These are phyloP conservation scores for Spathaspora sp. DNA, from an alignment of 1,139 yeast species.

Conservation along the genomic window DNA sequence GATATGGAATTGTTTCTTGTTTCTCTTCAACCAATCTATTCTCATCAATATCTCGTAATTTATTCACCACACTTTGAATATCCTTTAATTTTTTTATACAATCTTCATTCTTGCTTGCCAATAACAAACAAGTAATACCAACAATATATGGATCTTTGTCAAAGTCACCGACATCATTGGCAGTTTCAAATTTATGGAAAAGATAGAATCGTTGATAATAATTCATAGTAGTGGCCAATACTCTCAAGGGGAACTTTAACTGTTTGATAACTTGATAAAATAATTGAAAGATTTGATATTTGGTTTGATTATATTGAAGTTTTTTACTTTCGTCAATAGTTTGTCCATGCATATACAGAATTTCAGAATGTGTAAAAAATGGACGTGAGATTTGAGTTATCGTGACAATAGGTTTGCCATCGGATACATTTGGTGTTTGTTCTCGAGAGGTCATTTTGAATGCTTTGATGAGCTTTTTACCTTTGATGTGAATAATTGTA, in stretches of 20 bases:
- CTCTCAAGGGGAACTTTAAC: slow-evolving; percentile 65
- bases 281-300: slow-evolving; percentile 54
- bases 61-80: slow-evolving; percentile 46
- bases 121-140: slow-evolving; percentile 71
- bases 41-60: slow-evolving; percentile 33
- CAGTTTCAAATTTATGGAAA: slow-evolving; percentile 55
- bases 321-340: slow-evolving; percentile 53
- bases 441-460: slow-evolving; percentile 8
- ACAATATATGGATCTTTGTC: slow-evolving; percentile 47
- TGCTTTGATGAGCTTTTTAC: not conserved
- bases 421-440: slow-evolving; percentile 8
- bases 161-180: slow-evolving; percentile 19
- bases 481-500: not conserved
- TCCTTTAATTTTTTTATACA: slow-evolving; percentile 80
- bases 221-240: slow-evolving; percentile 66
- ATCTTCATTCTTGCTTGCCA: slow-evolving; percentile 85
- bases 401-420: slow-evolving; percentile 16
- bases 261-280: slow-evolving; percentile 51
- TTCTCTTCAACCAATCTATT: slow-evolving; percentile 15
- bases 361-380: slow-evolving; percentile 56
- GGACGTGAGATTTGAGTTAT: slow-evolving; percentile 61
- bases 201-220: slow-evolving; percentile 72
- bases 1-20: slow-evolving; percentile 20
- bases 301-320: slow-evolving; percentile 49
- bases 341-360: slow-evolving; percentile 49